Base-by-base conservation (phyloP, 164 flowering plant genomes). In the Nymphaea colorata region DNA sequence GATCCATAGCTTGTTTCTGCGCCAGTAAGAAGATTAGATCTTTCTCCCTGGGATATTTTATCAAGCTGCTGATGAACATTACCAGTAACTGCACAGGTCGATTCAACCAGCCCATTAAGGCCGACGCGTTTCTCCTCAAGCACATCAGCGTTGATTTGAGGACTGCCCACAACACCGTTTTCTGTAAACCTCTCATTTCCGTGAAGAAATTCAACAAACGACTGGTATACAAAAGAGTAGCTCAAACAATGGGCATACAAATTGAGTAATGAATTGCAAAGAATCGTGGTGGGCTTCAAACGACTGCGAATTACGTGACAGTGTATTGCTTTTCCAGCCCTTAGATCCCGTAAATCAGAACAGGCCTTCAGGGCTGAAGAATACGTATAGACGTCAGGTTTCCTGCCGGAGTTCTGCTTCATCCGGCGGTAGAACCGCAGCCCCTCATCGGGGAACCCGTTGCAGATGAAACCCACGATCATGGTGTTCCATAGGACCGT, bases 311-410 rank as follows among this genome's bases (percentile, higher is more conserved):
- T 68, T 57, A 93, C 67, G 67, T 84, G 93, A 70, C 84, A 77
- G 72, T 93, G 98, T 10, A 93, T 71, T 43, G 91, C 84, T 71
- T 81, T 91, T 55, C 98, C 97, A 3, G 76, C n/a, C 59, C 64
- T 69, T 43, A 93, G 65, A 14, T 75, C 73, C 17, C 76, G 80
- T 12, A 86, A 66, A 4, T 79, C 81, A 3, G 98, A 85, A 43
- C 97, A 93, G 18, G 97, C 98, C 71, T 93, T 93, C 71, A 91
- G 91, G 10, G 74, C 76, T 2, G 98, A 82, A 16, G 97, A 93
- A 81, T 80, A 89, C 67, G 98, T 89, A 66, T 93, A 93, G 61
- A 82, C 77, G 66, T 93, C 97, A 64, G 74, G 77, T 5, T 78
- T 67, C 14, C 4, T 8, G 18, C 76, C 36, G 42, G 79, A 61